Conservation (phyloP, 2,329 filamentous ascomycete species). For the Aspergillus tamarii region DNA sequence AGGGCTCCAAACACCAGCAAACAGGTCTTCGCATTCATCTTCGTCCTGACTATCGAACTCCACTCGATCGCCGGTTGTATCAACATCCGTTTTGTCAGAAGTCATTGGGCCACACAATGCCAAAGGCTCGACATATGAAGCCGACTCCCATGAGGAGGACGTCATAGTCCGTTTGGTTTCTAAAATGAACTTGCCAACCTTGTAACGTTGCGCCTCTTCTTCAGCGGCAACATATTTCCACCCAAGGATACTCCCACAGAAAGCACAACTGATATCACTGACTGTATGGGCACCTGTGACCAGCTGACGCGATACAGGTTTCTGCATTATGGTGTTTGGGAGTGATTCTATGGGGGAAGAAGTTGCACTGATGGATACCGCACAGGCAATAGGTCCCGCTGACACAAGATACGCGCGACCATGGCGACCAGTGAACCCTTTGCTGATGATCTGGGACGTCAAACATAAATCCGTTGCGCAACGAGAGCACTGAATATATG, state of each 20-base stretch:
- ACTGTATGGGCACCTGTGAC: slow-evolving; percentile 68
- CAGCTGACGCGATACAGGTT: slow-evolving; percentile 60
- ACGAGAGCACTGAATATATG: slow-evolving; percentile 61
- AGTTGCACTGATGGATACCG: slow-evolving; percentile 31
- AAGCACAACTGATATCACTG: slow-evolving; percentile 60
- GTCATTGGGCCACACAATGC: not conserved
- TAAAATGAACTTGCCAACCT: slow-evolving; percentile 69
- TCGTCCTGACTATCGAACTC: slow-evolving; percentile 69
- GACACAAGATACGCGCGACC: slow-evolving; percentile 67
- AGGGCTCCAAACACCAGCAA: slow-evolving; percentile 64
- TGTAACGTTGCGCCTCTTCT: slow-evolving; percentile 64
- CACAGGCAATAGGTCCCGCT: slow-evolving; percentile 40
- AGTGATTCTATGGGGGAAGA: slow-evolving; percentile 45
- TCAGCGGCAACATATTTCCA: slow-evolving; percentile 69
- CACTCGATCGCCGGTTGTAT: slow-evolving; percentile 38
- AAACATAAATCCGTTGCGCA: slow-evolving; percentile 63
- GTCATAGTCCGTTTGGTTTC: slow-evolving; percentile 61
- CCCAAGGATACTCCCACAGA: slow-evolving; percentile 60
- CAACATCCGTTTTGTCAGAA: slow-evolving; percentile 11
- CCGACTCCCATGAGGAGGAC: slow-evolving; percentile 56
- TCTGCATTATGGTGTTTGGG: slow-evolving; percentile 62
- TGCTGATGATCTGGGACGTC: slow-evolving; percentile 63
- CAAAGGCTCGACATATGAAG: slow-evolving; percentile 17
- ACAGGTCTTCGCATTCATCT: slow-evolving; percentile 68
- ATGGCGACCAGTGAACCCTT: slow-evolving; percentile 67